Percentiles rank a stretch among this genome's conserved stretches.
phyloP scores from a whole-genome alignment of 1,284 basidiomycete species.

The Fomitopsis schrenkii region DNA sequence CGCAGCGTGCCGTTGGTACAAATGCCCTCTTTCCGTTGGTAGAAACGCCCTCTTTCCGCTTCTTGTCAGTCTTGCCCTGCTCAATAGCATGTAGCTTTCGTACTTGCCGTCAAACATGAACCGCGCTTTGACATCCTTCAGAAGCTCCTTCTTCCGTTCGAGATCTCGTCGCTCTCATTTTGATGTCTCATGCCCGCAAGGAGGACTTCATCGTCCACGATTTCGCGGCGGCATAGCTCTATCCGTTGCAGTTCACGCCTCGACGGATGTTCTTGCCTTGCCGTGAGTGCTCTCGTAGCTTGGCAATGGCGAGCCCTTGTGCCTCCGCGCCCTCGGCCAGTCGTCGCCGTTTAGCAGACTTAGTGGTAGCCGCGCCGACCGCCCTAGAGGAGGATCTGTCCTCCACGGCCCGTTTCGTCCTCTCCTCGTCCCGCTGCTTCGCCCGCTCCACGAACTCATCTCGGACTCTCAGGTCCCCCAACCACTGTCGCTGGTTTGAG shows the following conservation, averaged over 20 bases:
- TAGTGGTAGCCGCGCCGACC: slow-evolving; percentile 70
- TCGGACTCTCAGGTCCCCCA: slow-evolving; percentile 80
- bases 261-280: slow-evolving; percentile 93
- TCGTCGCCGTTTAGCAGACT: slow-evolving; percentile 76
- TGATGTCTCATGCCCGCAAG: slow-evolving; percentile 87
- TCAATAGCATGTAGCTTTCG: slow-evolving; percentile 96
- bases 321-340: slow-evolving; percentile 85
- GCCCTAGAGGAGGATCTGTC: slow-evolving; percentile 83
- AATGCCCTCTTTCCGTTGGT: slow-evolving; percentile 75
- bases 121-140: slow-evolving; percentile 91
- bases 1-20: slow-evolving; percentile 96
- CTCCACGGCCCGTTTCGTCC: slow-evolving; percentile 89
- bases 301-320: slow-evolving; percentile 74
- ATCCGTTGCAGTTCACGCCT: slow-evolving; percentile 97
- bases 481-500: slow-evolving; percentile 69
- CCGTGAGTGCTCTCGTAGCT: slow-evolving; percentile 80
- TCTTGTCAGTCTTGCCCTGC: slow-evolving; percentile 95
- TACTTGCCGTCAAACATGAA: slow-evolving; percentile 91
- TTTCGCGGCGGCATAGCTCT: slow-evolving; percentile 89
- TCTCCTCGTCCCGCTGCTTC: slow-evolving; percentile 78
- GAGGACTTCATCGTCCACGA: slow-evolving; percentile 86
- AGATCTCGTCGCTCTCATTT: slow-evolving; percentile 80
- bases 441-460: slow-evolving; percentile 93
- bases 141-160: slow-evolving; percentile 89
- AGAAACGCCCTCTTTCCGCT: slow-evolving; percentile 95